Conservation (phyloP, 345 rosid species). For the Syzygium aqueum region DNA sequence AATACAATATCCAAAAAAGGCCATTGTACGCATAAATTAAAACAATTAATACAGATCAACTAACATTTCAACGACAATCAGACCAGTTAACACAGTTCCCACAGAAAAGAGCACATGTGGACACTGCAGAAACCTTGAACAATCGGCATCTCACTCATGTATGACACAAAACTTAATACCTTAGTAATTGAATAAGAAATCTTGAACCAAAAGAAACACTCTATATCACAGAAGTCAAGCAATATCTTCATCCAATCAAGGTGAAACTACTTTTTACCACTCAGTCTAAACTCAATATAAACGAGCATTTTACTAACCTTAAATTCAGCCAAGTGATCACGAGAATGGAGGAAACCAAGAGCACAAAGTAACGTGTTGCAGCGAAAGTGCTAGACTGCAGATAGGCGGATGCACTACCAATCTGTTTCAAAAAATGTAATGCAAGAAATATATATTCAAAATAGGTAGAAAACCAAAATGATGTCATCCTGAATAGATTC, state of each 20-base stretch:
- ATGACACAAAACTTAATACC: not conserved
- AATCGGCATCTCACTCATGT: not conserved
- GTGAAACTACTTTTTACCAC: not conserved
- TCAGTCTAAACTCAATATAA: not conserved
- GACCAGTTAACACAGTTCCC: not conserved
- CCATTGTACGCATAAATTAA: rapidly evolving
- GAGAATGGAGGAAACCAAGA: constrained; percentile 68
- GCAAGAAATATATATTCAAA: not conserved
- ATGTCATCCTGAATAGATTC: not conserved
- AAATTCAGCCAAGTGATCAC: constrained; percentile 82
- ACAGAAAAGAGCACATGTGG: not conserved
- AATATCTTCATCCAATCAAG: not conserved
- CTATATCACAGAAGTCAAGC: not conserved
- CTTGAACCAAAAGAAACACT: not conserved
- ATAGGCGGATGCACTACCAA: constrained; percentile 78
- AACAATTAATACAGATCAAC: not conserved
- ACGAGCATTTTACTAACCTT: constrained; percentile 32
- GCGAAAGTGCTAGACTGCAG: constrained; percentile 57
- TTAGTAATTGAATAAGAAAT: not conserved
- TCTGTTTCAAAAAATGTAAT: constrained; percentile 24
- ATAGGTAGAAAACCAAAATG: not conserved
- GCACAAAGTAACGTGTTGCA: constrained; percentile 36
- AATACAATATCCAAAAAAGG: not conserved
- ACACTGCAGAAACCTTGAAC: not conserved
- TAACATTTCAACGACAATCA: not conserved